A percentile compares a stretch with the other conserved stretches of the same genome.
phyloP scores from a whole-genome alignment of 148 eudicot species.

The Mesembryanthemum crystallinum region DNA sequence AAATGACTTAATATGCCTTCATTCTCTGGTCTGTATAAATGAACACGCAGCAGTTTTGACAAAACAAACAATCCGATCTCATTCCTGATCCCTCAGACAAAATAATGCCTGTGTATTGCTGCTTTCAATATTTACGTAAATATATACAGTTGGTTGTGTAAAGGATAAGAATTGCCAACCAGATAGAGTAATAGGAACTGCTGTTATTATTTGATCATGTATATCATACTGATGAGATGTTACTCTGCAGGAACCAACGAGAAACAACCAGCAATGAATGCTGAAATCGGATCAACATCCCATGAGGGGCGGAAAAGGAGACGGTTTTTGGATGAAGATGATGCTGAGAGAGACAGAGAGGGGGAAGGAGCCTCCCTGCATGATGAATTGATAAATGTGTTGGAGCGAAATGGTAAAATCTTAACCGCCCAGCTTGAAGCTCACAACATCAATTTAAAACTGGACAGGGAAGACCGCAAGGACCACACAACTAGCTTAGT shows the following conservation, averaged over 20 bases:
- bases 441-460: slow-evolving; percentile 56
- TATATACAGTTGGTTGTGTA: no score
- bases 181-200: no score
- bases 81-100: no score
- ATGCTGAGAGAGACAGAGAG: slow-evolving; percentile 18
- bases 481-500: slow-evolving; percentile 61
- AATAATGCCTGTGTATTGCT: no score
- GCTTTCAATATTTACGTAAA: no score
- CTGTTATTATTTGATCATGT: background rate
- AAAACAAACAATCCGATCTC: no score
- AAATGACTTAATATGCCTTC: background rate
- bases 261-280: slow-evolving; percentile 35
- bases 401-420: slow-evolving; percentile 70
- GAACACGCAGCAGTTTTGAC: no score
- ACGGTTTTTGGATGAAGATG: slow-evolving; percentile 41
- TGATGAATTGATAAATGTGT: slow-evolving; percentile 44
- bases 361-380: slow-evolving; percentile 22
- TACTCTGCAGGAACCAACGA: slow-evolving; percentile 38
- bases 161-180: no score
- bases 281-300: slow-evolving; percentile 43
- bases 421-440: slow-evolving; percentile 65
- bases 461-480: slow-evolving; percentile 75
- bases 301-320: slow-evolving; percentile 60
- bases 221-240: background rate
- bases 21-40: no score